These are phyloP conservation scores for Boeremia lycopersici DNA, from an alignment of 2,329 filamentous ascomycete genomes.

Conservation along the genomic window DNA sequence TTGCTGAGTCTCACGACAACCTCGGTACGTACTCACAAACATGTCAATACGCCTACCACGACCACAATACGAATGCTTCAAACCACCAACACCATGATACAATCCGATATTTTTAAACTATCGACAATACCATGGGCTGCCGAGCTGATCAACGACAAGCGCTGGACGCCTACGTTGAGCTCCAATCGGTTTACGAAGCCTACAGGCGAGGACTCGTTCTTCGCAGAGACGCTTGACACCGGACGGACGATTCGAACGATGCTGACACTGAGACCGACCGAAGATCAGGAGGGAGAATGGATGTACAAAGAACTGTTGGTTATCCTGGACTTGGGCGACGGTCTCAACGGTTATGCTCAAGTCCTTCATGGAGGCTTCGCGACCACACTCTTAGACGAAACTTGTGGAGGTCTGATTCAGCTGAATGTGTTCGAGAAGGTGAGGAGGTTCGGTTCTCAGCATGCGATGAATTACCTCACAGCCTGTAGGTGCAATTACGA, in stretches of 20 bases:
- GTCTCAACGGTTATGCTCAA: slow-evolving; percentile 60
- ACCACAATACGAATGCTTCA: not conserved
- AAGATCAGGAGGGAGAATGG: slow-evolving; percentile 24
- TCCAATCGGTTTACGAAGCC: slow-evolving; percentile 38
- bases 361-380: slow-evolving; percentile 65
- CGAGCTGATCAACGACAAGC: slow-evolving; percentile 50
- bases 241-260: slow-evolving; percentile 53
- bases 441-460: slow-evolving; percentile 4
- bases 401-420: slow-evolving; percentile 58
- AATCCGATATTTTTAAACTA: slow-evolving; percentile 29
- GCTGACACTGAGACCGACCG: slow-evolving; percentile 29
- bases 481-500: slow-evolving; percentile 39
- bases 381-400: slow-evolving; percentile 64
- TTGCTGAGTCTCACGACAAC: not conserved
- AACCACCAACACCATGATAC: slow-evolving; percentile 24
- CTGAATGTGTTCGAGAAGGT: slow-evolving; percentile 35
- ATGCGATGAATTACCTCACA: slow-evolving; percentile 34
- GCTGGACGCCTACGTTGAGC: slow-evolving; percentile 49
- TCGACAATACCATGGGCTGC: slow-evolving; percentile 57
- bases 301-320: slow-evolving; percentile 46
- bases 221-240: slow-evolving; percentile 60
- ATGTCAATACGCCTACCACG: not conserved
- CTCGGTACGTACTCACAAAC: slow-evolving; percentile 2
- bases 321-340: slow-evolving; percentile 55
- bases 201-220: slow-evolving; percentile 58